Evolutionary conservation across 1,284 basidiomycete genomes (phyloP), one percentile per base, ranked within the genome.

Genomic region (Fistulinella cinereoalba): DNA sequence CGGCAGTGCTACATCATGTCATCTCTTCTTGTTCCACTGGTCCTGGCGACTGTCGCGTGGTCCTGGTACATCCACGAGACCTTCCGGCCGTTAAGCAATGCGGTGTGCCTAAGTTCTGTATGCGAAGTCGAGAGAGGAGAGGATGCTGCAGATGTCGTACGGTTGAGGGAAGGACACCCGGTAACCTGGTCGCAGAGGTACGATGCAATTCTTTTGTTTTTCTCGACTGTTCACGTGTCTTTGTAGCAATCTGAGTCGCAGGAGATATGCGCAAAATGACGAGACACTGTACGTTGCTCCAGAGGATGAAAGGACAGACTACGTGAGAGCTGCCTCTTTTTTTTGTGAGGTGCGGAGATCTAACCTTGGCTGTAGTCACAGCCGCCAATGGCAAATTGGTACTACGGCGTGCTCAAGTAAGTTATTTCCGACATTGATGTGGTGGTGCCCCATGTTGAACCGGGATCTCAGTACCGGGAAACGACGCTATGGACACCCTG

Each of bases 241-340:
- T 19, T 36, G 36, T 46, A 92, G 90, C 54, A 86, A 93, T 61
- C 66, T 95, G 52, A 93, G 86, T 58, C 79, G 86, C 47, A 77
- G 87, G 48, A 74, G 92, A 51, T 96, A 96, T 62, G 88, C 88
- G 1, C 84, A 92, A 60, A 93, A 95, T 61, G 94, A 97, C 60
- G 95, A 97, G 56, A 95, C 91, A 2, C 67, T 97, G 24, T 97
- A 97, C 62, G 91, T 97, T 31, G 95, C 92, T 4, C 91, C 91
- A 0, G 88, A 92, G 59, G 92, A 95, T 61, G 83, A 88, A 50
- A 75, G 86, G 27, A 97, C 93, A 12, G 92, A 97, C 70, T 97
- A 94, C 66, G 88, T 88, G 55, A 51, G 83, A 16, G 12, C 2
- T 33, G n/a, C n/a, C 4, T 6, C n/a, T 22, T 33, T 33, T 39